Percentiles rank a stretch among this genome's conserved stretches.
Conservation (phyloP, 352 stramenopile genomes). For the Peronosclerospora sorghi region DNA sequence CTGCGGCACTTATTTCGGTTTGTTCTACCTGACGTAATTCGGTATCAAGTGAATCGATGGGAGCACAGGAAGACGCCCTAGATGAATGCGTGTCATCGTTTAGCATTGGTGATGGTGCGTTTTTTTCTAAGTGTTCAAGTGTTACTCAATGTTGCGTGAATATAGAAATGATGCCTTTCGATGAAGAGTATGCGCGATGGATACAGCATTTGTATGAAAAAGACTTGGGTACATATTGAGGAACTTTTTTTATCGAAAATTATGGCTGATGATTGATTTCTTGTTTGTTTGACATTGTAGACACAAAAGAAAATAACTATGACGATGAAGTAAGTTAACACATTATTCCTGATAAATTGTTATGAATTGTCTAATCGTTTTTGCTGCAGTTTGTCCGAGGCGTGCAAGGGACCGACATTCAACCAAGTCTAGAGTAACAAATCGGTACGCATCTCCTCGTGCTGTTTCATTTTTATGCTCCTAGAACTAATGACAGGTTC, state of each 20-base stretch:
- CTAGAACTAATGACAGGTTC: no score
- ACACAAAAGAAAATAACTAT: slow-evolving; percentile 34
- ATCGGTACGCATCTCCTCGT: slow-evolving; percentile 15
- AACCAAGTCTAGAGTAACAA: slow-evolving; percentile 24
- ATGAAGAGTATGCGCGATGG: slow-evolving; percentile 82
- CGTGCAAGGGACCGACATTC: slow-evolving; percentile 18
- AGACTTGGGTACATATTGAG: slow-evolving; percentile 47
- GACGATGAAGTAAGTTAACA: slow-evolving; percentile 31
- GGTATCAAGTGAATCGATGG: slow-evolving; percentile 55
- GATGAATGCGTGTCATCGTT: slow-evolving; percentile 57
- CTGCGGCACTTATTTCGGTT: slow-evolving; percentile 75
- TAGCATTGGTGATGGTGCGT: slow-evolving; percentile 33
- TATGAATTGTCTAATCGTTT: background rate
- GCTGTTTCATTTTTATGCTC: no score
- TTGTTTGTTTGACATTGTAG: slow-evolving; percentile 10
- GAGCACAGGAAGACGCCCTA: slow-evolving; percentile 52
- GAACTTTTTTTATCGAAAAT: background rate
- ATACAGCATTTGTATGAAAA: slow-evolving; percentile 80
- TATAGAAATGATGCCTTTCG: slow-evolving; percentile 48
- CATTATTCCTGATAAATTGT: background rate
- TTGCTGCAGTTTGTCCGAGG: slow-evolving; percentile 21
- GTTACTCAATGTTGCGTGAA: background rate
- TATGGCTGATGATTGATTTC: background rate
- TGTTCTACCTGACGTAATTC: slow-evolving; percentile 44
- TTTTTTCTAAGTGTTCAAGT: background rate